Base-by-base conservation (phyloP, 2,329 filamentous ascomycete species). In the Aspergillus hiratsukae region DNA sequence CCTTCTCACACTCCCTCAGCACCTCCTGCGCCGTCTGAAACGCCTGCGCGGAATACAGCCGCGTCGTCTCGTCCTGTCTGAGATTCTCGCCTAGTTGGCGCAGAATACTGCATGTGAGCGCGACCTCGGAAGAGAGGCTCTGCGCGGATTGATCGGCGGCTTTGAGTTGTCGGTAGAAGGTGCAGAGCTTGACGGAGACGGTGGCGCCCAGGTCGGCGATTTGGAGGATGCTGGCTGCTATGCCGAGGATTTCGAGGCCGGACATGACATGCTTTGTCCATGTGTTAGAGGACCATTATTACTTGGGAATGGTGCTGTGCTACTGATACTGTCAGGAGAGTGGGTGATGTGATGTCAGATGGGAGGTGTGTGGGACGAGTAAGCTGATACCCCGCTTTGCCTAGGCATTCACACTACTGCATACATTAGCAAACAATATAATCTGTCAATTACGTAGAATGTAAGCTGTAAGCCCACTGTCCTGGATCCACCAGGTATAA, bases 121-220 rank as follows among this genome's bases (percentile, higher is more conserved):
- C 64, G 5, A 72, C 62, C 48, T 74, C 69, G 37, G 63, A 64
- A 1, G 68, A 68, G 5, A 73, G 64, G n/a, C 49, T 40, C 48
- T 61, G 49, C 19, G 64, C 53, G 27, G 53, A 48, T 52, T 59
- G 9, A 29, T 69, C 61, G 8, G 66, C 67, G 45, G 54, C 53
- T 55, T 67, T 67, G 49, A 69, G 55, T 10, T 62, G 64, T 35
- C 67, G 62, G 35, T 59, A 61, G 58, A 71, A 69, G 14, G 65
- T 64, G 57, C 62, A 73, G 10, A 73, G 64, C 28, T 66, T 68
- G 45, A 72, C 56, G 1, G 66, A 67, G 4, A 73, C 57, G n/a
- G 63, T 63, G 11, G 60, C 58, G 6, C 68, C 69, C 1, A 69
- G 41, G n/a, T 72, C 69, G 7, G 71, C 69, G 35, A 72, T 60